Evolutionary conservation across 2,329 filamentous ascomycete genomes (phyloP), one percentile per base, ranked within the genome.

Genomic region (Arachnomyces sp.): DNA sequence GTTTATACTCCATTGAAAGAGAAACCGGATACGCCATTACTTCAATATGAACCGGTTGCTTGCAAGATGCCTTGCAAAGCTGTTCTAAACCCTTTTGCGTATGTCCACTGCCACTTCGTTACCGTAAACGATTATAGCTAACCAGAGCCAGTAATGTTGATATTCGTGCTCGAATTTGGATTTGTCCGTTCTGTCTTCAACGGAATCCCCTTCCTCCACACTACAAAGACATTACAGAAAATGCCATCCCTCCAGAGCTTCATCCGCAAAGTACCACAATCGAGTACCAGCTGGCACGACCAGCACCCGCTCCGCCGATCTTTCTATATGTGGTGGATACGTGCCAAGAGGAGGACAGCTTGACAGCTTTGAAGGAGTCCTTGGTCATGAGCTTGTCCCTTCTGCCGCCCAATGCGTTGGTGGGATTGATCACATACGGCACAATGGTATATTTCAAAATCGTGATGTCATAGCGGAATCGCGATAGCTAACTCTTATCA

Each of bases 61-160:
- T 98, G 92, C 80, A 95, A 95, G 68, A 79, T 85, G 62, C 92
- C 92, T 46, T 98, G 92, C 67, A 84, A 89, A 65, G 90, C 90
- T 40, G 88, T 96, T 29, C 74, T 98, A 62, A 98, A 98, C 63
- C 92, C 92, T 33, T 96, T 89, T 73, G 95, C 90, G 88, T 93
- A 75, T 57, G 78, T 57, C 32, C 17, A 44, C 16, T 31, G n/a
- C 11, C 7, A 15, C 7, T 21, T 8, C n/a, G 12, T 31, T 25
- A 5, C 21, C 21, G 33, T 17, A 14, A 31, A 29, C 42, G 28
- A 41, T 37, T 39, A 45, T 51, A 40, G 54, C 58, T 60, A 39
- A 61, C 48, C 33, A 13, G 40, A 35, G 35, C 13, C 37, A 77
- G 74, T 54, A 79, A 79, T 52, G 77, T 82, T 42, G 78, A 82